Conservation (phyloP, 164 flowering plant genomes). For the Tetrastigma voinierianum region DNA sequence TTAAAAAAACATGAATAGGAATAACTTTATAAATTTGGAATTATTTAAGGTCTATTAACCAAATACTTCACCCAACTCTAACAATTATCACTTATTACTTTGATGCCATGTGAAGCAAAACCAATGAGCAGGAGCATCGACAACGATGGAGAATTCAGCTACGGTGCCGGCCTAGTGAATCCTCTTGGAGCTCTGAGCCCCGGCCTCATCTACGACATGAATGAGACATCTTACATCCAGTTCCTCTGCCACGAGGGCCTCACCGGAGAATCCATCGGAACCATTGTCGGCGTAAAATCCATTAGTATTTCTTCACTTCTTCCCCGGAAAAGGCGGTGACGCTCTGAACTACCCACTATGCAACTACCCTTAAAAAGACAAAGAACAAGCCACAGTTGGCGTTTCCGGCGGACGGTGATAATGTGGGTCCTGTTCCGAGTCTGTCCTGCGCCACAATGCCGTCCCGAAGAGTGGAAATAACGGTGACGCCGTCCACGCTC, state of each 20-base stretch:
- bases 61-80: too few relatives aligned
- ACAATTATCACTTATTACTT: too few relatives aligned
- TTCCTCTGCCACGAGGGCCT: slow-evolving; percentile 75
- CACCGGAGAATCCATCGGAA: slow-evolving; percentile 22
- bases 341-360: slow-evolving; percentile 82
- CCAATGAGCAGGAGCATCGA: slow-evolving; percentile 52
- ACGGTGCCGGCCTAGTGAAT: slow-evolving; percentile 75
- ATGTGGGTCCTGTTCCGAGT: slow-evolving; percentile 65
- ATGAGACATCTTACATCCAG: slow-evolving; percentile 47
- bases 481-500: slow-evolving; percentile 51
- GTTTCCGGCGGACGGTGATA: slow-evolving; percentile 56
- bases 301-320: slow-evolving; percentile 46
- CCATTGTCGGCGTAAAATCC: slow-evolving; percentile 37
- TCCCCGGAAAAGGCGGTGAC: slow-evolving; percentile 45
- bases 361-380: slow-evolving; percentile 36
- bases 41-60: too few relatives aligned
- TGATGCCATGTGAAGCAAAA: slow-evolving; percentile 35
- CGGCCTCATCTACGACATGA: slow-evolving; percentile 72
- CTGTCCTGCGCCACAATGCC: slow-evolving; percentile 56
- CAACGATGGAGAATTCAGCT: slow-evolving; percentile 62
- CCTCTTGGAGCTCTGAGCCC: slow-evolving; percentile 60
- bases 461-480: slow-evolving; percentile 49
- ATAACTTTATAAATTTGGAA: too few relatives aligned
- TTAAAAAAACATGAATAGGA: too few relatives aligned
- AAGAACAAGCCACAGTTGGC: slow-evolving; percentile 23